phyloP scores from a whole-genome alignment of 176 grass and related monocot genomes.

The Musa troglodytarum region DNA sequence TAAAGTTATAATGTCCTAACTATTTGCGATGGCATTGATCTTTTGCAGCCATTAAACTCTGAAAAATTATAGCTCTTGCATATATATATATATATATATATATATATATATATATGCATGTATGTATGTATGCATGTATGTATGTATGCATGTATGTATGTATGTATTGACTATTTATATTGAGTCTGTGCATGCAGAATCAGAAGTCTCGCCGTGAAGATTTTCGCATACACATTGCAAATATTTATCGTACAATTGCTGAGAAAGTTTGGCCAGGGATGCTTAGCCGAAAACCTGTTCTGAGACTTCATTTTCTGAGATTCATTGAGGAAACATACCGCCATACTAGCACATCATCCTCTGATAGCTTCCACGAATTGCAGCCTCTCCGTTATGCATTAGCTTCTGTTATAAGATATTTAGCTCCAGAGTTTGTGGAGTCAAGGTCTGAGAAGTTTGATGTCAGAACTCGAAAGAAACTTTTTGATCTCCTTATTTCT shows the following conservation, averaged over 20 bases:
- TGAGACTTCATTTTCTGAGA: conserved; percentile 64
- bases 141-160: too few relatives aligned
- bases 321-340: conserved; percentile 92
- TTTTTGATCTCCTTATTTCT: conserved; percentile 76
- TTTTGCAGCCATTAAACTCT: too few relatives aligned
- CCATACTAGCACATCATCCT: conserved; percentile 34
- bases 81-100: too few relatives aligned
- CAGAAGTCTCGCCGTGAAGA: conserved; percentile 82
- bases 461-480: conserved; percentile 61
- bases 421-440: conserved; percentile 93
- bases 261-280: conserved; percentile 95
- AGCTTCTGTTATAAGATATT: conserved; percentile 75
- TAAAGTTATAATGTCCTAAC: too few relatives aligned
- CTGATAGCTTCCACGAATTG: conserved; percentile 75
- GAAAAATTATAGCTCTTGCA: neutral
- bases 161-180: neutral
- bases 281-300: conserved; percentile 68
- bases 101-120: too few relatives aligned
- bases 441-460: conserved; percentile 81
- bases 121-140: too few relatives aligned
- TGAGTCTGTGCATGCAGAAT: conserved; percentile 47
- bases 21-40: too few relatives aligned
- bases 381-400: conserved; percentile 89
- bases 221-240: conserved; percentile 76
- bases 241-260: conserved; percentile 87